phyloP scores from a whole-genome alignment of 2,329 filamentous ascomycete genomes.

The Stagonosporopsis rhizophila region DNA sequence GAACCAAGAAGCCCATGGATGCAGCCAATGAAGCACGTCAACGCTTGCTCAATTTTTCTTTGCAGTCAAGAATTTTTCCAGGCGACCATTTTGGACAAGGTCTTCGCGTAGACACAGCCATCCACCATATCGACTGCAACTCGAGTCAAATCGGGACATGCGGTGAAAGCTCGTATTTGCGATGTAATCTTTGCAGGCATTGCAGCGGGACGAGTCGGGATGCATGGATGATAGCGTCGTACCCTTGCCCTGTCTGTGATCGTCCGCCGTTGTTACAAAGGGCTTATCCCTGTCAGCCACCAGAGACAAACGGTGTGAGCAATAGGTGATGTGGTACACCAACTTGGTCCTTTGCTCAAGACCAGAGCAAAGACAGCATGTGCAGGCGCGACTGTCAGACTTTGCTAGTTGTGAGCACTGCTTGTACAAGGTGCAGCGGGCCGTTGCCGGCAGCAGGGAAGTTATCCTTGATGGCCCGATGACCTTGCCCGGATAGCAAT shows the following conservation, averaged over 20 bases:
- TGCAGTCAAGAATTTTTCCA: not conserved
- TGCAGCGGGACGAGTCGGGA: conserved; percentile 43
- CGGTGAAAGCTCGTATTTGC: conserved; percentile 21
- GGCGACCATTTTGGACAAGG: not conserved
- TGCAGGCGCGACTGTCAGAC: conserved; percentile 12
- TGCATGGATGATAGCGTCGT: conserved; percentile 39
- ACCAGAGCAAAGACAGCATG: conserved; percentile 3
- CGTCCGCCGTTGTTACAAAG: conserved; percentile 38
- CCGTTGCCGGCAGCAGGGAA: not conserved
- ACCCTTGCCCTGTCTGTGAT: conserved; percentile 42
- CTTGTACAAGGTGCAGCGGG: not conserved
- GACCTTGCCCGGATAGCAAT: not conserved
- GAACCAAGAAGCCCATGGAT: not conserved
- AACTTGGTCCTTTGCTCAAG: not conserved
- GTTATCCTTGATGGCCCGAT: not conserved
- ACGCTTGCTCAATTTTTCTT: not conserved
- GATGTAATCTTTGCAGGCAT: conserved; percentile 26
- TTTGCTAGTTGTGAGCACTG: not conserved
- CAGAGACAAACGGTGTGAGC: conserved; percentile 26
- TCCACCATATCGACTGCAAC: conserved; percentile 16
- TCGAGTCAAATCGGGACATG: conserved; percentile 21
- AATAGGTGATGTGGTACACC: conserved; percentile 12
- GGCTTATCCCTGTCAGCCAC: conserved; percentile 42
- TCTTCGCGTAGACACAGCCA: not conserved
- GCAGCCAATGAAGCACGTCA: not conserved